Evolutionary conservation across 2,329 filamentous ascomycete species (phyloP).

Genomic region (Microcera coccophila): DNA sequence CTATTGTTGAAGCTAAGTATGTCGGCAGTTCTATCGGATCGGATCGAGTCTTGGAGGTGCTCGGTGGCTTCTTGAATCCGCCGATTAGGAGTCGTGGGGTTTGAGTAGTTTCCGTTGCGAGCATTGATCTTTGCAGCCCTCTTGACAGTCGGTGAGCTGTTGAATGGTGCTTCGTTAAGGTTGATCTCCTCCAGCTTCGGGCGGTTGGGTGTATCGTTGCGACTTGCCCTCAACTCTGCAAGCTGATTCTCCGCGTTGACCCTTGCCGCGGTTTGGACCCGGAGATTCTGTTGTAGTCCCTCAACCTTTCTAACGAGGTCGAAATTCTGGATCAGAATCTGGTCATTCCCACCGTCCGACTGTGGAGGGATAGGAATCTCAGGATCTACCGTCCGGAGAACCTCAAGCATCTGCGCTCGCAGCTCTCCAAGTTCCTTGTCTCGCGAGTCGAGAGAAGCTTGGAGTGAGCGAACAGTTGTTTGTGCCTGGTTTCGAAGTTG

Average conservation of each 20-base stretch:
- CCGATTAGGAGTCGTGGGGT: slow-evolving; percentile 72
- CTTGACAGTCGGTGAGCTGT: slow-evolving; percentile 70
- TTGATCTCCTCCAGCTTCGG: slow-evolving; percentile 84
- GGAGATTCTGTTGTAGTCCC: slow-evolving; percentile 80
- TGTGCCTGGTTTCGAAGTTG: slow-evolving; percentile 84
- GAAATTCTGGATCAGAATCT: slow-evolving; percentile 68
- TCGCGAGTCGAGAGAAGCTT: slow-evolving; percentile 71
- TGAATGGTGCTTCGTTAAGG: slow-evolving; percentile 70
- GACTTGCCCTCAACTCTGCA: slow-evolving; percentile 68
- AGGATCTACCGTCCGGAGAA: slow-evolving; percentile 85
- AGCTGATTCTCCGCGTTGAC: slow-evolving; percentile 80
- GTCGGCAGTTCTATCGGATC: slow-evolving; percentile 79
- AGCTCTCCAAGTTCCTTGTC: slow-evolving; percentile 79
- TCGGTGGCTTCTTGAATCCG: slow-evolving; percentile 58
- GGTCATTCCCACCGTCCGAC: slow-evolving; percentile 58
- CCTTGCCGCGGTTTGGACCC: slow-evolving; percentile 76
- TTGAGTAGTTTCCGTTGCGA: slow-evolving; percentile 61
- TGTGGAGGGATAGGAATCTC: slow-evolving; percentile 63
- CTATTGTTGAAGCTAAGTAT: slow-evolving; percentile 79
- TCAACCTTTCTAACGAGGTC: slow-evolving; percentile 84
- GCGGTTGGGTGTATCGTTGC: slow-evolving; percentile 67
- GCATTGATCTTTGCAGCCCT: slow-evolving; percentile 52
- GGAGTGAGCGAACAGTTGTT: slow-evolving; percentile 75
- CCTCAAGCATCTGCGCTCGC: slow-evolving; percentile 71
- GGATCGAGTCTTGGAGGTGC: slow-evolving; percentile 65